Evolutionary conservation across 306 rosid species (phyloP), one percentile per base, ranked within the genome.

Genomic region (Glycyrrhiza uralensis): DNA sequence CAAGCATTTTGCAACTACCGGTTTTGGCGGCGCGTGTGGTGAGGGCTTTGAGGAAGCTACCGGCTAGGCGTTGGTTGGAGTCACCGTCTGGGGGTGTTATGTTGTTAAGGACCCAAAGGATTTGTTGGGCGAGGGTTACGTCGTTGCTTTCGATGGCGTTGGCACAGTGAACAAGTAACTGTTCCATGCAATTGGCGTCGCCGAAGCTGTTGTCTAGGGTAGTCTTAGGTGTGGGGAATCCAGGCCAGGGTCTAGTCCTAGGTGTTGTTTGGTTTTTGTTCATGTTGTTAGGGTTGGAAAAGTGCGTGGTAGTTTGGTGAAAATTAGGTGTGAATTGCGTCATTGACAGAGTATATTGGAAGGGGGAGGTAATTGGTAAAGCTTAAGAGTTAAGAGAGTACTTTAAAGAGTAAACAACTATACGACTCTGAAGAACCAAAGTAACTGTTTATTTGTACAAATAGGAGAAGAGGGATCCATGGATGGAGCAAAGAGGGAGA

Each of bases 31-130:
- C 96, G 5, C 97, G 92, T 0, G 87, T 50, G 0, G 92, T 75
- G 11, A 93, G 92, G 0, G 97, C 98, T 0, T 94, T 86, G 7
- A 90, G 88, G 85, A 93, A 93, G 14, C 86, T 79, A 7, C 80
- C 76, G 0, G 98, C 78, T 9, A 93, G 84, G 22, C 96, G 92
- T 20, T 93, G 98, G 26, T 89, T 91, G 30, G 94, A 85, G 75
- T 90, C 97, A 3, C 97, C 98, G 9, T 93, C 97, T 0, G 85
- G 94, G 0, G 86, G 72, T 5, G 97, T 92, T 23, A 87, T 89
- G 85, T 91, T 93, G 88, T 93, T 90, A 4, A 93, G 83, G 20
- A 90, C 97, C 98, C 98, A 93, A 2, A 93, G 84, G 78, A 91
- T 89, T 72, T 93, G 98, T 39, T 93, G 97, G 0, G 96, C 91